phyloP scores from a whole-genome alignment of 306 rosid genomes.

The Dryas drummondii region DNA sequence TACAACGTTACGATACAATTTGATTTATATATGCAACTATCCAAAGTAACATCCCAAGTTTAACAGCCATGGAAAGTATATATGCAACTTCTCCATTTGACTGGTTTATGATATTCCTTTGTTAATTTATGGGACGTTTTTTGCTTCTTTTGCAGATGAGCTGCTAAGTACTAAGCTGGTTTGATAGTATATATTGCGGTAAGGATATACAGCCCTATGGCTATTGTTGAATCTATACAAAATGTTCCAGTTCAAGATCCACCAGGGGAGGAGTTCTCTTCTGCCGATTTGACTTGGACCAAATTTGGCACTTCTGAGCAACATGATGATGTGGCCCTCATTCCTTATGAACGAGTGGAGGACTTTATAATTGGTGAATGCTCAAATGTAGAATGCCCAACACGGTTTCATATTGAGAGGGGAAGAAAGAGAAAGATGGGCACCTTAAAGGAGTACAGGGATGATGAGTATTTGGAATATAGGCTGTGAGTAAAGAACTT shows the following conservation, averaged over 20 bases:
- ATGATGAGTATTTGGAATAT: constrained; percentile 88
- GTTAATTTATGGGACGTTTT: background rate
- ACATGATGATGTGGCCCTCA: constrained; percentile 82
- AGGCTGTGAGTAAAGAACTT: constrained; percentile 66
- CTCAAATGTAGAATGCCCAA: constrained; percentile 76
- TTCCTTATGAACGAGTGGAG: constrained; percentile 86
- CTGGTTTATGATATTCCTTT: background rate
- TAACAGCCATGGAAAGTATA: background rate
- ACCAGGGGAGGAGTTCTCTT: constrained; percentile 69
- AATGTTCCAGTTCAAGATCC: constrained; percentile 85
- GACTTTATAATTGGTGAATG: constrained; percentile 87
- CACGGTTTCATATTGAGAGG: constrained; percentile 83
- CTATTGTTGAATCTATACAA: constrained; percentile 59
- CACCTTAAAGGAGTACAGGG: constrained; percentile 78
- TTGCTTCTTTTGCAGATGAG: constrained; percentile 17
- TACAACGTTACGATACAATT: background rate
- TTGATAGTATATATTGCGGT: background rate
- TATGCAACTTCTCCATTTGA: background rate
- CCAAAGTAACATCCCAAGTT: constrained; percentile 7
- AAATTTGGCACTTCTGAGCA: constrained; percentile 75
- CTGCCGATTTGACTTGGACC: constrained; percentile 82
- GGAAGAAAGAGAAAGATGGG: constrained; percentile 72
- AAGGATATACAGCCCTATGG: constrained; percentile 39
- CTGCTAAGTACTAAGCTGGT: constrained; percentile 1
- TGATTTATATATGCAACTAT: too few species aligned